Conservation (phyloP, 305 asterid species). For the Ajuga reptans region DNA sequence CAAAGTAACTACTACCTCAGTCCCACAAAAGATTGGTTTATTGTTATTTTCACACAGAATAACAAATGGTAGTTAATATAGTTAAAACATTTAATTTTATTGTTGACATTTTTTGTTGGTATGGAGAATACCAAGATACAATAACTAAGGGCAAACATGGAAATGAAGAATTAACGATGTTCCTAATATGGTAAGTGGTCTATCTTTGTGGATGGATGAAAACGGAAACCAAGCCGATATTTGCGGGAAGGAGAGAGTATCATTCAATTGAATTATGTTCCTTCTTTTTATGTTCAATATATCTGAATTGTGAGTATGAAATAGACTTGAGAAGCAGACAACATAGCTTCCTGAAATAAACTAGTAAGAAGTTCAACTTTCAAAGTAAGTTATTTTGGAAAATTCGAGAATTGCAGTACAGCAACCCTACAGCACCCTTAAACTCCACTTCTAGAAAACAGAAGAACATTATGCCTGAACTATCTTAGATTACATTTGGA, state of each 20-base stretch:
- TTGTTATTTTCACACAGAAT: too few relatives aligned
- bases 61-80: too few relatives aligned
- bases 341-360: not conserved
- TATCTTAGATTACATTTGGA: not conserved
- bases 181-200: too few relatives aligned
- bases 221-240: too few relatives aligned
- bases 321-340: not conserved
- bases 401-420: not conserved
- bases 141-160: too few relatives aligned
- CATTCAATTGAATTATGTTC: not conserved
- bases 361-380: not conserved
- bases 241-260: not conserved
- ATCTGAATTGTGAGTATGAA: not conserved
- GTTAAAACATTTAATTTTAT: too few relatives aligned
- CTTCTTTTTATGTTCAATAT: not conserved
- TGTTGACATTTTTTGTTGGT: too few relatives aligned
- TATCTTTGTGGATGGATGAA: too few relatives aligned
- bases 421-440: not conserved
- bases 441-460: not conserved
- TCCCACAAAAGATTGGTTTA: too few relatives aligned
- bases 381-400: not conserved
- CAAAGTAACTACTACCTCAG: too few relatives aligned
- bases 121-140: too few relatives aligned
- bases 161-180: too few relatives aligned
- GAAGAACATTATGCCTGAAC: not conserved